A percentile compares a stretch with the other conserved stretches of the same genome.
phyloP scores from a whole-genome alignment of 73 alveolate genomes.

The Uronychia binucleata region DNA sequence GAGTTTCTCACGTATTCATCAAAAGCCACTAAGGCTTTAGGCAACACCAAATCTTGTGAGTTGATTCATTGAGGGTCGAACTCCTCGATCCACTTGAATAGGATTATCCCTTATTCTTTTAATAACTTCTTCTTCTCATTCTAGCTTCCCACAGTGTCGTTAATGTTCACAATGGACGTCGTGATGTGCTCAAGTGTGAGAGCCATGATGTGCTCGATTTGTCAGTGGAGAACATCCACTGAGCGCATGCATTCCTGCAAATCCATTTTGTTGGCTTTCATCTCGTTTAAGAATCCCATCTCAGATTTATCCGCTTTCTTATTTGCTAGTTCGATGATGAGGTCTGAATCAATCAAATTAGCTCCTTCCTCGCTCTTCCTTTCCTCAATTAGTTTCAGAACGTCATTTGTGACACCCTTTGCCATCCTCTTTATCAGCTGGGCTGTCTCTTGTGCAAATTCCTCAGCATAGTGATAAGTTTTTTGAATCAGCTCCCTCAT shows the following conservation, averaged over 20 bases:
- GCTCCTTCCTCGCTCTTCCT: too few relatives aligned
- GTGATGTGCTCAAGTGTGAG: slow-evolving; percentile 4
- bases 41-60: neutral
- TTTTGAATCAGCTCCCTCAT: neutral
- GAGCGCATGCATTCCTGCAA: slow-evolving; percentile 10
- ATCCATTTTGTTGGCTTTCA: slow-evolving; percentile 29
- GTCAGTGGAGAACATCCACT: slow-evolving; percentile 28
- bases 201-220: slow-evolving; percentile 15
- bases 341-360: too few relatives aligned
- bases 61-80: neutral
- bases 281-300: slow-evolving; percentile 1
- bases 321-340: too few relatives aligned
- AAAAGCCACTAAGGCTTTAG: neutral
- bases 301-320: slow-evolving; percentile 25
- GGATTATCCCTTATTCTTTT: neutral
- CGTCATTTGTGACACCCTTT: neutral
- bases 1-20: neutral
- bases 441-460: slow-evolving; percentile 2
- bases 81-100: neutral
- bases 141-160: neutral
- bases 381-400: too few relatives aligned
- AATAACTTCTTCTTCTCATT: neutral
- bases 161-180: neutral
- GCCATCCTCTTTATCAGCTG: slow-evolving; percentile 14
- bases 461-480: neutral